Conservation (phyloP, 352 stramenopile species). For the Phytophthora constricta region DNA sequence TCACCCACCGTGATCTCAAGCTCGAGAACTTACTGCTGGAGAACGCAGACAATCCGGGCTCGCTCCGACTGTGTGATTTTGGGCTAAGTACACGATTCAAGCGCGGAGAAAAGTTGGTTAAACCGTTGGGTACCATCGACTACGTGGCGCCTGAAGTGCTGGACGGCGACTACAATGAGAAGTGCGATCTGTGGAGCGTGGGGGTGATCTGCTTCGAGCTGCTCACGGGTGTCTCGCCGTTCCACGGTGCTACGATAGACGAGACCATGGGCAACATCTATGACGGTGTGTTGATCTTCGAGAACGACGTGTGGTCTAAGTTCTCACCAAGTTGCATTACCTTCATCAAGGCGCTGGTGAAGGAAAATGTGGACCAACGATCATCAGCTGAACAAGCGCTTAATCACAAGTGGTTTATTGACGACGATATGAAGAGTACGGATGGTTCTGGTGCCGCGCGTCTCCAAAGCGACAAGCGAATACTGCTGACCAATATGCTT, state of each 20-base stretch:
- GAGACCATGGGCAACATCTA: constrained; percentile 88
- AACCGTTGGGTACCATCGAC: constrained; percentile 83
- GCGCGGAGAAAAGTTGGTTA: constrained; percentile 72
- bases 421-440: constrained; percentile 23
- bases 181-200: constrained; percentile 85
- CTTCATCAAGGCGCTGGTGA: constrained; percentile 86
- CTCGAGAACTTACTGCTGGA: constrained; percentile 86
- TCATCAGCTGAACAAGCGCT: constrained; percentile 73
- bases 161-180: constrained; percentile 83
- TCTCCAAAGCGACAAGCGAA: constrained; percentile 62
- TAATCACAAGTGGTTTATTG: constrained; percentile 69
- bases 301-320: constrained; percentile 69
- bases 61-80: constrained; percentile 87
- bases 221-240: constrained; percentile 69
- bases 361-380: constrained; percentile 69
- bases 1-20: constrained; percentile 84
- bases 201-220: constrained; percentile 84
- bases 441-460: constrained; percentile 29
- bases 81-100: constrained; percentile 80
- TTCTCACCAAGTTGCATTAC: constrained; percentile 68
- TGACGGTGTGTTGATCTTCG: constrained; percentile 74
- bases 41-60: constrained; percentile 59
- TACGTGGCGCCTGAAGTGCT: constrained; percentile 85
- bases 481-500: constrained; percentile 82
- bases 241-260: constrained; percentile 72